Evolutionary conservation across 768 basidiomycete genomes (phyloP).

Genomic region (Coprinopsis marcescibilis): DNA sequence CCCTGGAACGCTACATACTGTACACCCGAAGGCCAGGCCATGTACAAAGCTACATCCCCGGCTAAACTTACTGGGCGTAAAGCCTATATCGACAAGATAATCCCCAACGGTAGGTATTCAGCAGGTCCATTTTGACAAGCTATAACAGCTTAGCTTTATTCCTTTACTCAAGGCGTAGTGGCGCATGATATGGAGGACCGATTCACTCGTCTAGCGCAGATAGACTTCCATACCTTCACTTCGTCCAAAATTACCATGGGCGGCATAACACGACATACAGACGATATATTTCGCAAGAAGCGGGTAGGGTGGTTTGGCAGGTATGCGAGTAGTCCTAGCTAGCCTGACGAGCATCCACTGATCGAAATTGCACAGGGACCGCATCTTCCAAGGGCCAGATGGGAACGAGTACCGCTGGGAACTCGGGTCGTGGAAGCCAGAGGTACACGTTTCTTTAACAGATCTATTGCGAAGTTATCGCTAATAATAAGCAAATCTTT

Average conservation of each 20-base stretch:
- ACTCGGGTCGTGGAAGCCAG: neutral
- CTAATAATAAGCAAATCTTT: too few relatives aligned
- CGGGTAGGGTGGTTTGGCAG: constrained; percentile 3
- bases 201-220: constrained; percentile 5
- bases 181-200: constrained; percentile 1
- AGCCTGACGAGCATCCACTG: too few relatives aligned
- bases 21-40: constrained; percentile 17
- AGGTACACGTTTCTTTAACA: constrained; percentile 7
- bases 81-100: constrained; percentile 4
- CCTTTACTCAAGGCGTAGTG: neutral
- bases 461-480: too few relatives aligned
- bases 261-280: constrained; percentile 9
- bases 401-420: constrained; percentile 20
- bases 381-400: constrained; percentile 18
- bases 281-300: constrained; percentile 9
- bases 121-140: too few relatives aligned
- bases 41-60: constrained; percentile 18
- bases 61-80: neutral
- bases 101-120: constrained; percentile 6
- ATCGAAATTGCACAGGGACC: too few relatives aligned
- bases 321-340: too few relatives aligned
- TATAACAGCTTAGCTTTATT: too few relatives aligned
- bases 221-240: constrained; percentile 11
- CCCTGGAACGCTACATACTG: constrained; percentile 17
- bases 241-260: constrained; percentile 13